Evolutionary conservation across 345 rosid species (phyloP).

Genomic region (Sisymbrium irio): DNA sequence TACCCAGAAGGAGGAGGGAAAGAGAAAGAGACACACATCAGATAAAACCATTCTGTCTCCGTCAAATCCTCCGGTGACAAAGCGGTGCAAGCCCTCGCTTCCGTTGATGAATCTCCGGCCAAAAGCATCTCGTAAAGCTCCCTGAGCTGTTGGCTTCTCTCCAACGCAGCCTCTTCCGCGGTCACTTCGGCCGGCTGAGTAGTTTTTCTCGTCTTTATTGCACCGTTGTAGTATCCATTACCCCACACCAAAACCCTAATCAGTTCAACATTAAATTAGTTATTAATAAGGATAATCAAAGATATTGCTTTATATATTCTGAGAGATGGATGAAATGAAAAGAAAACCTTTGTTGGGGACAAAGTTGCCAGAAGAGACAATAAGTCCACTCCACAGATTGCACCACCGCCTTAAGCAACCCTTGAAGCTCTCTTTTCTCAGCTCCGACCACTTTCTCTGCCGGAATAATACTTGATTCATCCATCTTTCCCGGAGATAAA

Average conservation of each 20-base stretch:
- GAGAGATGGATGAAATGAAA: background rate
- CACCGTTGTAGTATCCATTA: conserved; percentile 95
- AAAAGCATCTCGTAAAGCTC: conserved; percentile 87
- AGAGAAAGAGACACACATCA: conserved; percentile 97
- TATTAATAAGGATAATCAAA: background rate
- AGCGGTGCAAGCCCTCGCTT: conserved; percentile 65
- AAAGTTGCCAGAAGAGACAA: conserved; percentile 87
- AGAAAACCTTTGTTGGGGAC: conserved; percentile 88
- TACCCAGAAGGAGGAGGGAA: conserved; percentile 84
- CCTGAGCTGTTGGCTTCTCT: conserved; percentile 91
- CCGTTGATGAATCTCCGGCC: conserved; percentile 58
- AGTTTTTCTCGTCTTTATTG: conserved; percentile 94
- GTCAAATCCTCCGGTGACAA: conserved; percentile 95
- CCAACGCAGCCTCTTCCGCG: conserved; percentile 84
- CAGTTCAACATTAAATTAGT: background rate
- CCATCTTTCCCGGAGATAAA: conserved; percentile 12
- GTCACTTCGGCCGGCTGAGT: conserved; percentile 90
- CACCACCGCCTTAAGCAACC: conserved; percentile 72
- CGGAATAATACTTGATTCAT: conserved; percentile 12
- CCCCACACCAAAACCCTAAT: conserved; percentile 79
- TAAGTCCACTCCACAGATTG: conserved; percentile 96
- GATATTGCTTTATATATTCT: background rate
- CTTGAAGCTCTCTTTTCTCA: conserved; percentile 54
- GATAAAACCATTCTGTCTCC: conserved; percentile 94
- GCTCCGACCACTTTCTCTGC: conserved; percentile 19